Base-by-base conservation (phyloP, 2,329 filamentous ascomycete species). In the Xylariaceae sp. region DNA sequence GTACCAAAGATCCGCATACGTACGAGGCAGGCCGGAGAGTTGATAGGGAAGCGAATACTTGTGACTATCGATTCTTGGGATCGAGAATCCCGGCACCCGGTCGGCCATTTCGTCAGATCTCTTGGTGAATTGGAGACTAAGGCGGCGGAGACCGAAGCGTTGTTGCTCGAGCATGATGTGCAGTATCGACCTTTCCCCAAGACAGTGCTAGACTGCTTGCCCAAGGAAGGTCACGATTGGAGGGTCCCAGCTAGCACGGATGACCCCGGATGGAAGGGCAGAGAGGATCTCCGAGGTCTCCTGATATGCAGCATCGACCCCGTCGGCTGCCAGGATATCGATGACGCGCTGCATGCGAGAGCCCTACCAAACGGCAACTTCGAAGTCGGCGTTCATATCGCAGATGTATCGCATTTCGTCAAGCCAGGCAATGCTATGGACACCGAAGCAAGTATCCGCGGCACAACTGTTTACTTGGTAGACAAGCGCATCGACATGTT, bases 401-500 rank as follows among this genome's bases (percentile, higher is more conserved):
- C 95, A 23, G 95, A 99, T 73, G 95, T 99, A n/a, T 98, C 95
- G 9, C 90, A 99, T 75, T 99, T 99, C 70, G 95, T 99, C 68
- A 96, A 95, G 75, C 93, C 96, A 21, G 92, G 90, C 73, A 99
- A 93, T 69, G 89, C 95, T 51, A 99, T 99, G 95, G 96, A 99
- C 71, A 85, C 87, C 46, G 95, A 99, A 76, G 95, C 95, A 2
- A 95, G 91, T 70, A 86, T 96, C 69, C 89, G 95, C 67, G 95
- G 95, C 60, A 98, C 95, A 3, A 98, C 93, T 0, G 95, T 99
- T 23, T 99, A 99, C 72, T 81, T 99, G 16, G 95, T 99, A 2
- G 95, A 99, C 75, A 99, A 99, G 81, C 92, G 95, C 67, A 99
- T 99, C 67, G 96, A 99, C 79, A 99, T 99, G 96, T 82, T 99